Base-by-base conservation (phyloP, 1,139 yeast species). In the Diutina catenulata region DNA sequence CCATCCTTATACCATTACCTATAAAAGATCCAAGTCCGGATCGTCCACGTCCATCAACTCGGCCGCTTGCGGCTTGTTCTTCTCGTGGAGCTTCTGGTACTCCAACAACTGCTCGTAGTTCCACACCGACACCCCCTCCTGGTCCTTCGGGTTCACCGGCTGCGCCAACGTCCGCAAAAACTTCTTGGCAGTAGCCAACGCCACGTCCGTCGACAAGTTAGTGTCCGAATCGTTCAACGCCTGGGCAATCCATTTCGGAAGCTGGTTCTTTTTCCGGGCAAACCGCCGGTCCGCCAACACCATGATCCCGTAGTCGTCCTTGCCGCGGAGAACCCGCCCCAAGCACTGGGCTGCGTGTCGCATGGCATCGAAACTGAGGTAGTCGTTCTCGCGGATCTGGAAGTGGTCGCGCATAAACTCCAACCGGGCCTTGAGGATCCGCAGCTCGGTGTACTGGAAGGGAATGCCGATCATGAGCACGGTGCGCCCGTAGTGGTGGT, bases 391-490 rank as follows among this genome's bases (percentile, higher is more conserved):
- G 45, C 86, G 70, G 39, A 91, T 91, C 49, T 86, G 94, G 53
- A 76, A 88, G 52, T 87, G 88, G 53, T 91, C 98, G 49, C 98
- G 70, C 57, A 91, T 60, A 51, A 91, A 91, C 55, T 93, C 98
- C 39, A 91, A 65, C 41, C 98, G 73, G 0, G 99, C 98, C 50
- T 91, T 93, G 47, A 91, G 67, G 44, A 91, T 91, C 52, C 98
- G 77, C 8, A 96, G 87, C 54, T 91, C 98, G 0, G 99, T 93
- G 57, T 91, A 91, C 67, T 91, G 99, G 69, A 88, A 91, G 0
- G 99, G 99, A 45, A 91, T 93, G 47, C 99, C 99, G 60, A 93
- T 88, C 97, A 91, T 88, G 46, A 91, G 68, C 45, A 91, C 99
- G 0, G 98, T 86, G 51, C 99, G 76, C 13, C 98, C 99, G 56